These are phyloP conservation scores for Quercus glauca DNA, from an alignment of 306 rosid species.

Conservation along the genomic window DNA sequence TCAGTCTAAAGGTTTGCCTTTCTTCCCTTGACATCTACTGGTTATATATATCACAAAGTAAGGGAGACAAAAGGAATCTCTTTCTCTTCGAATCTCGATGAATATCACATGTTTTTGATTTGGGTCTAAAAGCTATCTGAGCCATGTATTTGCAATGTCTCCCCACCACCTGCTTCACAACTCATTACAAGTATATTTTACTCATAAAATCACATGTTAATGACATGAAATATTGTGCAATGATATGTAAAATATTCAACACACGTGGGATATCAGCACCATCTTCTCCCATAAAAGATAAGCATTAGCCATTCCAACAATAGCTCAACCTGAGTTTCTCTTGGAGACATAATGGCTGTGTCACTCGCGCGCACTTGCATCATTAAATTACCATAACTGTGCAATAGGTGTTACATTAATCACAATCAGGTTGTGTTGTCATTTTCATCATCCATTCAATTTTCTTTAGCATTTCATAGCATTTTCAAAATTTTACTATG, in stretches of 20 bases:
- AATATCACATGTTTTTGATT: constrained; percentile 19
- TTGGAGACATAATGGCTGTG: background rate
- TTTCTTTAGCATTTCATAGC: background rate
- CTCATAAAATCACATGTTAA: background rate
- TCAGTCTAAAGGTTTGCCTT: constrained; percentile 3
- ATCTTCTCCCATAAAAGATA: background rate
- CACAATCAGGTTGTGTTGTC: background rate
- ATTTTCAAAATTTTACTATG: background rate
- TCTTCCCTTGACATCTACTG: constrained; percentile 3
- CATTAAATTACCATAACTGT: background rate
- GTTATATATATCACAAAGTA: constrained; percentile 17
- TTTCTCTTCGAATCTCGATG: constrained; percentile 5
- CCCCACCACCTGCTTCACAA: constrained; percentile 30
- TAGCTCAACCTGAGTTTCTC: background rate
- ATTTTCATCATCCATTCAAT: background rate
- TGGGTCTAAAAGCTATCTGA: constrained; percentile 27
- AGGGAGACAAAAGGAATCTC: constrained; percentile 38
- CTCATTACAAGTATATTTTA: constrained; percentile 14
- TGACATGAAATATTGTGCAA: background rate
- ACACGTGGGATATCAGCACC: background rate
- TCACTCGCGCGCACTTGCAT: background rate
- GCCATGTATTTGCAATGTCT: constrained; percentile 32
- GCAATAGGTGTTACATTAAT: background rate
- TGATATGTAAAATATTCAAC: background rate
- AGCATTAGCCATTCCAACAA: background rate